phyloP scores from a whole-genome alignment of 192 early-diverging fungal genomes.

The Podila epicladia region DNA sequence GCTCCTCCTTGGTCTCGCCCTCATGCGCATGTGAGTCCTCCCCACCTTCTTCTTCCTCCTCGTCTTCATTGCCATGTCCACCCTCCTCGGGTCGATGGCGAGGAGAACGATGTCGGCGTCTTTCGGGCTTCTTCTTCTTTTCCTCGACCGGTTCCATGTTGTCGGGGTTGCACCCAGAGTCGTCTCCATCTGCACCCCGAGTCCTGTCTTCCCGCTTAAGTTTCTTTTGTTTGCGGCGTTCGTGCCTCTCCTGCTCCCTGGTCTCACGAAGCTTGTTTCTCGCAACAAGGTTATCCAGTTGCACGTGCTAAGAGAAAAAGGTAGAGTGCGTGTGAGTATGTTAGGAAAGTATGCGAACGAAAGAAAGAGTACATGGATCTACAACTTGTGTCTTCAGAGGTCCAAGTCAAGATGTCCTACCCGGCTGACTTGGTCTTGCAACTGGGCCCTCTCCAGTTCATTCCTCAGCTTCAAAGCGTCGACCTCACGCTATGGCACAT shows the following conservation, averaged over 20 bases:
- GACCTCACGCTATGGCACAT: constrained; percentile 18
- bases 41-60: constrained; percentile 12
- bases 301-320: constrained; percentile 19
- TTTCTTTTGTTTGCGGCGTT: constrained; percentile 12
- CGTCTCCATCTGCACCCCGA: background rate
- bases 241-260: constrained; percentile 24
- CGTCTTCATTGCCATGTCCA: background rate
- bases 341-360: background rate
- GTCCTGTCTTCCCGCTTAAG: constrained; percentile 23
- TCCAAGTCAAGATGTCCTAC: constrained; percentile 3
- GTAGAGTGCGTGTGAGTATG: background rate
- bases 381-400: background rate
- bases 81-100: background rate
- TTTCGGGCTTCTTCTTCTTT: constrained; percentile 6
- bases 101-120: constrained; percentile 33
- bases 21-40: background rate
- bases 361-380: background rate
- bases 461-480: constrained; percentile 32
- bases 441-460: constrained; percentile 19
- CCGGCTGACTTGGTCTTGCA: constrained; percentile 39
- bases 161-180: too few species aligned
- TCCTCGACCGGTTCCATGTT: too few species aligned
- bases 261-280: constrained; percentile 32
- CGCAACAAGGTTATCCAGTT: constrained; percentile 28
- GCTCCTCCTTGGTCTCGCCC: constrained; percentile 14